Base-by-base conservation (phyloP, 1,284 basidiomycete species). In the Ceratobasidium sp. region DNA sequence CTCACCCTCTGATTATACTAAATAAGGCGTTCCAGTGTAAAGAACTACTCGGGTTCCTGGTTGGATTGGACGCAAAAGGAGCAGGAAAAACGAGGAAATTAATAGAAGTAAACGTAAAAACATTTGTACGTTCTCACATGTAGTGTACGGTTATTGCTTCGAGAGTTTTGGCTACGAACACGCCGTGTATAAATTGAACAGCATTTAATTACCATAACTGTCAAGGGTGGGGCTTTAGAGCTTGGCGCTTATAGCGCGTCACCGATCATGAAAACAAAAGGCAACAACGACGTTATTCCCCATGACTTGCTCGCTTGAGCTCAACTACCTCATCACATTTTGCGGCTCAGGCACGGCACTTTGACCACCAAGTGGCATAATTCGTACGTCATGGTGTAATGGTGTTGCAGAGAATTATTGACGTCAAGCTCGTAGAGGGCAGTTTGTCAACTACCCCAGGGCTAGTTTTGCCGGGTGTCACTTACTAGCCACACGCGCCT, bases 1-100 rank as follows among this genome's bases (percentile, higher is more conserved):
- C 62, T 36, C 22, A 56, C 60, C 17, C 66, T 33, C 60, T 57
- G 11, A 44, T 14, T 57, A 57, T 56, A 41, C 44, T 75, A 22
- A 59, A 59, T 5, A n/a, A 36, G 7, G 33, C 0, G 76, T 47
- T 59, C 17, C 6, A 96, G 94, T 75, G 83, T 94, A 51, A 82
- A 91, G 76, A 98, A 98, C 82, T 99, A 98, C 82, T 88, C 89
- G 77, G 97, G 97, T 22, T 96, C 94, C 19, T 98, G 95, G 94
- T 82, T 97, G 76, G 95, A 98, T 80, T 99, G 97, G 97, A 87
- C 89, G 3, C 87, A 90, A 79, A 90, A 87, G 79, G 81, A 84
- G 72, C 78, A 82, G 64, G 80, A 78, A 69, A 76, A 71, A 19
- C 54, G 56, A 41, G 66, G 66, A 64, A 29, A 72, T 50, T 75